Base-by-base conservation (phyloP, 768 basidiomycete species). In the Lepiota brunneoincarnata region DNA sequence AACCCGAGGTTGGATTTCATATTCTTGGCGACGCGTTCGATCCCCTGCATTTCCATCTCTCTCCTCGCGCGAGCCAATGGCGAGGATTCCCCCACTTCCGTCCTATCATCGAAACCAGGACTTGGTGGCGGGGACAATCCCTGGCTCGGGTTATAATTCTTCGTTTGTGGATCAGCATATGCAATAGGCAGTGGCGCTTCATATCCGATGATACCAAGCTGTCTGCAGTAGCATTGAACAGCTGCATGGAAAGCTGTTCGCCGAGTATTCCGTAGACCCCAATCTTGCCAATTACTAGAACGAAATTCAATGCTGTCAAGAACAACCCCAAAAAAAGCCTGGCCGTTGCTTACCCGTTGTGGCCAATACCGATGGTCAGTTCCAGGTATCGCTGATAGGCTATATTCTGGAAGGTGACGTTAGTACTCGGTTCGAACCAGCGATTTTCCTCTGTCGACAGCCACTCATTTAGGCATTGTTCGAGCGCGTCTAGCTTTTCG, bases 181-280 rank as follows among this genome's bases (percentile, higher is more conserved):
- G 77, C 72, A 58, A 92, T 62, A 10, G 89, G 89, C 48, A 85
- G 69, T 14, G 84, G 74, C 2, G 88, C 76, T 61, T 81, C 77
- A 67, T 73, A 75, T 58, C 79, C 82, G 18, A 71, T 71, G 61
- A 91, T 89, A 31, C 80, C 84, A 7, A 91, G 78, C 63, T 88
- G 80, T 50, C 75, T 79, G 62, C 80, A 87, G 66, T 85, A 91
- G 60, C 84, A 78, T 60, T 89, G 82, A 18, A 83, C 84, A 1
- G 90, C 89, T 7, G 87, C 87, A 63, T 89, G 82, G 73, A 92
- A 92, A 2, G 89, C 86, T 0, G 89, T 91, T 63, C 79, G 83
- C 43, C 88, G 80, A 10, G 77, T 68, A 57, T 72, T 73, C 17
- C 77, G 79, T 23, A 85, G 69, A 21, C 80, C 79, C 88, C 88